Evolutionary conservation across 2,329 filamentous ascomycete species (phyloP), one percentile per base, ranked within the genome.

Genomic region (Colletotrichum neosansevieriae): DNA sequence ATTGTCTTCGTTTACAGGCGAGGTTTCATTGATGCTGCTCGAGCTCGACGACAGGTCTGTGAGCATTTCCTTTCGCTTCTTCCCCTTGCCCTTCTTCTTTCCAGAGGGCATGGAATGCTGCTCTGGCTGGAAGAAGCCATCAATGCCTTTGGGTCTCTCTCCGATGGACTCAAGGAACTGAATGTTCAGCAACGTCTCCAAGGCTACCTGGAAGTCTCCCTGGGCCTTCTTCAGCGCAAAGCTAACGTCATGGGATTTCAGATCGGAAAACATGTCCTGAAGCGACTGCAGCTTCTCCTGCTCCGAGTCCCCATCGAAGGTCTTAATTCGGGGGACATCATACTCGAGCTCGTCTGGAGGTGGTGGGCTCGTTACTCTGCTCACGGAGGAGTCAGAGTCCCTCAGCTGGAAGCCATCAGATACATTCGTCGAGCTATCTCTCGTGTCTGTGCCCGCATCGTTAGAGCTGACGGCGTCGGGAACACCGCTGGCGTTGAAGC

Each of bases 111-210:
- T 79, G 13, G 13, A 76, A 76, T 74, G 1, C 77, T 84, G 79
- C 15, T 88, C 85, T 0, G 85, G 85, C 44, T 88, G 84, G 21
- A 88, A 89, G 75, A 97, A 97, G 0, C 88, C 94, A 66, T 98
- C 94, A n/a, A 98, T 83, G 0, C 94, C 93, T 75, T 92, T 95
- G 1, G 85, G 82, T 1, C 86, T 82, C 61, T 88, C 83, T 0
- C 87, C 87, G 1, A 84, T 86, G 64, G 94, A 88, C 66, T 93
- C 89, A 4, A 98, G 89, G 74, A 91, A 94, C 19, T 92, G 89
- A 13, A 93, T 84, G 72, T 92, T 97, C 36, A 98, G 85, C 12
- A 98, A 82, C 67, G 94, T 89, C 73, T 97, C 94, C 70, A 97
- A 89, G 1, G 93, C 89, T 13, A 84, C 83, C 66, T 90, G 87